Evolutionary conservation across 129 eudicot species (phyloP).

Genomic region (Centaurea solstitialis): DNA sequence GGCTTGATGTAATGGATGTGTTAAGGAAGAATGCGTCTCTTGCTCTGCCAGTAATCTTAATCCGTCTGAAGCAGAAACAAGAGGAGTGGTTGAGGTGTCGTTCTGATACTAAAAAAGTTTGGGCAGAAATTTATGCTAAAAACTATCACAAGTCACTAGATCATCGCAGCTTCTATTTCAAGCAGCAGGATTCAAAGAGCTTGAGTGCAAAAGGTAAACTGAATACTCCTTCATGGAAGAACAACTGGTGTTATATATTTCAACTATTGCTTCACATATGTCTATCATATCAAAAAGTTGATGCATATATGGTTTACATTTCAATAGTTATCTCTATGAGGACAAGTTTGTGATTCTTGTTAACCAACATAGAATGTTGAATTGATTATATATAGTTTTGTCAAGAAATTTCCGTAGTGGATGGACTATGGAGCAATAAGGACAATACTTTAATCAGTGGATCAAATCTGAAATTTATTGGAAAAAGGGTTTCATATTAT

Average conservation of each 20-base stretch:
- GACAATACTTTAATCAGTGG: neutral
- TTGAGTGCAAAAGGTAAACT: slow-evolving; percentile 92
- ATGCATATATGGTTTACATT: neutral
- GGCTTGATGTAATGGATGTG: slow-evolving; percentile 93
- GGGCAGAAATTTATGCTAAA: slow-evolving; percentile 96
- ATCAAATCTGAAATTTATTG: neutral
- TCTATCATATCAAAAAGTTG: neutral
- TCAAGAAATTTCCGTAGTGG: neutral
- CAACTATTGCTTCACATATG: neutral
- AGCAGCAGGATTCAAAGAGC: slow-evolving; percentile 96
- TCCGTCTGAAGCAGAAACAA: slow-evolving; percentile 96
- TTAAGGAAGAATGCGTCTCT: slow-evolving; percentile 83
- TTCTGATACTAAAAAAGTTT: slow-evolving; percentile 83
- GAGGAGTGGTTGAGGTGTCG: slow-evolving; percentile 99
- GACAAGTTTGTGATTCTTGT: neutral
- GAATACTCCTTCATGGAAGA: neutral
- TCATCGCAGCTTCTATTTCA: slow-evolving; percentile 97
- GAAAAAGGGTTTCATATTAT: neutral
- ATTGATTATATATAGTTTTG: neutral
- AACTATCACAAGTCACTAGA: slow-evolving; percentile 98
- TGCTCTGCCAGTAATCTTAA: slow-evolving; percentile 86
- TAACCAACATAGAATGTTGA: slow-evolving; percentile 2
- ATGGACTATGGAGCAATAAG: neutral
- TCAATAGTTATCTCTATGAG: neutral
- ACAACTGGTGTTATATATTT: neutral